Conservation (phyloP, 805 yeast genomes). For the Candida quercuum region DNA sequence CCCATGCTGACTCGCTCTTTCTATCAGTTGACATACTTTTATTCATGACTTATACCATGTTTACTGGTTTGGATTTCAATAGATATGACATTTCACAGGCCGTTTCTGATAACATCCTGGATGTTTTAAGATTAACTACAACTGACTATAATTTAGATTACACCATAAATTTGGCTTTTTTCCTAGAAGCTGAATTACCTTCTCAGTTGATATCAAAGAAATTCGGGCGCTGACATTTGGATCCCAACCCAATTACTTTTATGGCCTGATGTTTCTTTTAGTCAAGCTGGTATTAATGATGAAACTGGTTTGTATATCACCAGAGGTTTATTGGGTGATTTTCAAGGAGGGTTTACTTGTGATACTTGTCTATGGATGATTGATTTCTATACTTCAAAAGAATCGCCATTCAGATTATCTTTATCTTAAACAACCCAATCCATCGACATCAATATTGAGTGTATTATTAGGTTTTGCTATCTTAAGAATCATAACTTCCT, state of each 20-base stretch:
- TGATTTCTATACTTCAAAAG: conserved; percentile 57
- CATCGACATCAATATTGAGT: conserved; percentile 39
- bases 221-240: conserved; percentile 58
- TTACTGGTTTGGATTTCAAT: conserved; percentile 53
- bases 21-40: too few relatives aligned
- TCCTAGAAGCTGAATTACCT: conserved; percentile 56
- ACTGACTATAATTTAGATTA: conserved; percentile 55
- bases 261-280: conserved; percentile 53
- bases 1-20: too few relatives aligned
- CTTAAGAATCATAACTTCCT: conserved; percentile 40
- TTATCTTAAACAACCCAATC: conserved; percentile 55
- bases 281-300: conserved; percentile 40
- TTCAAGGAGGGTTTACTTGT: conserved; percentile 71
- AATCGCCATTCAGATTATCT: conserved; percentile 53
- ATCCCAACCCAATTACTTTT: conserved; percentile 51
- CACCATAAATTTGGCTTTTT: conserved; percentile 47
- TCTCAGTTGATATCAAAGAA: conserved; percentile 59
- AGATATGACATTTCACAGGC: conserved; percentile 55
- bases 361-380: conserved; percentile 60
- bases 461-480: conserved; percentile 51
- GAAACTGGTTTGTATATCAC: conserved; percentile 40
- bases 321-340: conserved; percentile 46
- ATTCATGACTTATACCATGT: conserved; percentile 58
- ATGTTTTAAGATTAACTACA: conserved; percentile 47
- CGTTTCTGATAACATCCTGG: conserved; percentile 48